A percentile compares a stretch with the other conserved stretches of the same genome.
Evolutionary conservation across 352 stramenopile species (phyloP).

Genomic region (Globisporangium canariense): DNA sequence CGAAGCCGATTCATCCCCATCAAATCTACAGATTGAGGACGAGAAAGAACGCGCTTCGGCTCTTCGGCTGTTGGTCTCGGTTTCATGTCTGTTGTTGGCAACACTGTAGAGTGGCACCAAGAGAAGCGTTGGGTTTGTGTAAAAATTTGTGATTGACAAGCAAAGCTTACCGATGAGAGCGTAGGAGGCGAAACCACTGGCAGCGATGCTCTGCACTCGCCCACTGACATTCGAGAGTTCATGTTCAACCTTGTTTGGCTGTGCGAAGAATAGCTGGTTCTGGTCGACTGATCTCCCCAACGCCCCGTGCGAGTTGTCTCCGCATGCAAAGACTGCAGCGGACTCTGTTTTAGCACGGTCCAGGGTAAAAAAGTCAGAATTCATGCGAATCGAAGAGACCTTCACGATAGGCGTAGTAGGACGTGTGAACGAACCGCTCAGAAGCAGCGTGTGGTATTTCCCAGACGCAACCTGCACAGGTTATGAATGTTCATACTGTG

Average conservation of each 20-base stretch:
- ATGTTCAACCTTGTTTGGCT: constrained; percentile 34
- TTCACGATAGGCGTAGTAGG: background rate
- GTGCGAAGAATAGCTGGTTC: background rate
- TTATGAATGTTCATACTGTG: background rate
- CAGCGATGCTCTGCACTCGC: constrained; percentile 46
- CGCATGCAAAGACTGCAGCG: constrained; percentile 58
- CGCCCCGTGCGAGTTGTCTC: constrained; percentile 63
- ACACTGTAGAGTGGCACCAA: constrained; percentile 10
- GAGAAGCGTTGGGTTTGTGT: background rate
- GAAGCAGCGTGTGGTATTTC: constrained; percentile 73
- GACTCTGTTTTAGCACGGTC: constrained; percentile 41
- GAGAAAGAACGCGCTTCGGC: constrained; percentile 13
- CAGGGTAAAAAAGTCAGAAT: background rate
- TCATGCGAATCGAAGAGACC: background rate
- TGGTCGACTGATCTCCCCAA: constrained; percentile 23
- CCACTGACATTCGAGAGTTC: constrained; percentile 21
- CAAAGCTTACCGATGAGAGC: constrained; percentile 48
- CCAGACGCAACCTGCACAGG: constrained; percentile 51
- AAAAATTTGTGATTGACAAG: background rate
- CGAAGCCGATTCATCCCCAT: constrained; percentile 14
- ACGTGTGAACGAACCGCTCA: constrained; percentile 40
- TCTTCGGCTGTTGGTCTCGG: constrained; percentile 13
- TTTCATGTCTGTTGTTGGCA: constrained; percentile 19
- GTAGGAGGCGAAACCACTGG: constrained; percentile 65
- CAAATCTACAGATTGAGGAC: constrained; percentile 21